These are phyloP conservation scores for Malassezia caprae DNA, from an alignment of 1,284 basidiomycete species.

Conservation along the genomic window DNA sequence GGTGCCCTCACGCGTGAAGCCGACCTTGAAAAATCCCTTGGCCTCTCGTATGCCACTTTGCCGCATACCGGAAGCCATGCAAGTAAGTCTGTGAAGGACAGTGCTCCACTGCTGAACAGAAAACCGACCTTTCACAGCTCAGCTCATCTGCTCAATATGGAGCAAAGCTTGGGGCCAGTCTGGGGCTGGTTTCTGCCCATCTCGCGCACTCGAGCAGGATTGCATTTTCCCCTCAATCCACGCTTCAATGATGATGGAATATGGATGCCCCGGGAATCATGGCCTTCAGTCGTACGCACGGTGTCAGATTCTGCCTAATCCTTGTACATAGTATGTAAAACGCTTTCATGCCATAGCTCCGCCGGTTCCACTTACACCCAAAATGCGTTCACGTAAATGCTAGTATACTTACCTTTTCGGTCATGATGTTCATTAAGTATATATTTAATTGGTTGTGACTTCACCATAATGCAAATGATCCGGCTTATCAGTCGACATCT, in stretches of 20 bases:
- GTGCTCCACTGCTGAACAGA: neutral
- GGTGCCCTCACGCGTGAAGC: constrained; percentile 2
- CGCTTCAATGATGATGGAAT: constrained; percentile 1
- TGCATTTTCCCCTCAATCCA: constrained; percentile 15
- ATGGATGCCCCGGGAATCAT: constrained; percentile 9
- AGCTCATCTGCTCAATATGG: constrained; percentile 11
- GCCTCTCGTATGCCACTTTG: neutral
- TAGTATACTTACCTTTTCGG: neutral
- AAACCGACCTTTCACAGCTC: neutral
- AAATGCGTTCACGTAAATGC: neutral
- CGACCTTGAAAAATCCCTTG: constrained; percentile 5
- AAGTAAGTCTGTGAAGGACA: neutral
- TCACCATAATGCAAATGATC: no score
- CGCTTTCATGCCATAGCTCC: no score
- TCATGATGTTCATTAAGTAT: neutral
- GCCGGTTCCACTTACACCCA: no score
- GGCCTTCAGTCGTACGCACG: neutral
- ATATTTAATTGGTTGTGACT: neutral
- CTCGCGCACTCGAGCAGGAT: neutral
- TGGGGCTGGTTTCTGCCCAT: constrained; percentile 11
- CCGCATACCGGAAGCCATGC: neutral
- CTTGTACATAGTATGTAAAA: neutral
- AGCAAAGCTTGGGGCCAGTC: constrained; percentile 11
- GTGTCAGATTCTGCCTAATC: neutral
- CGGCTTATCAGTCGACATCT: no score